A percentile compares a stretch with the other conserved stretches of the same genome.
Evolutionary conservation across 2,329 filamentous ascomycete species (phyloP).

Genomic region (Claviceps purpurea): DNA sequence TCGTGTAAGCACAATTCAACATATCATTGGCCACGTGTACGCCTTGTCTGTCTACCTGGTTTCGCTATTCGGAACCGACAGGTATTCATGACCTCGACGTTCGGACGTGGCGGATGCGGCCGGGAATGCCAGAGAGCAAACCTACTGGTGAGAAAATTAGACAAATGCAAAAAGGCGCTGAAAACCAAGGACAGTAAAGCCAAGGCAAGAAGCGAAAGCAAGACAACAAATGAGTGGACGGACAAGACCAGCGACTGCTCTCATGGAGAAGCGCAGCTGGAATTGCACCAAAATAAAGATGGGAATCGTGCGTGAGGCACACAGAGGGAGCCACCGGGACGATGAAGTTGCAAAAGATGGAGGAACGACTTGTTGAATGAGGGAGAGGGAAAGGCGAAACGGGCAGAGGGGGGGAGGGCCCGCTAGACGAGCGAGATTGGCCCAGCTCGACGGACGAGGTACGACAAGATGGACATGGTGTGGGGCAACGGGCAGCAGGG

Average conservation of each 20-base stretch:
- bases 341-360: conserved; percentile 5
- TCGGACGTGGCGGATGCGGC: not conserved
- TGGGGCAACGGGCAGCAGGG: not conserved
- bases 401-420: conserved; percentile 3
- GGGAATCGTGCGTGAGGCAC: conserved; percentile 5
- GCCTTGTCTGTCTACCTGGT: not conserved
- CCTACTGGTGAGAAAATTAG: conserved; percentile 3
- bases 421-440: conserved; percentile 6
- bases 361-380: conserved; percentile 4
- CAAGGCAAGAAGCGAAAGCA: conserved; percentile 16
- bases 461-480: conserved; percentile 1
- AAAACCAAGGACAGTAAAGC: conserved; percentile 5
- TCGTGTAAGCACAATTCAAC: not conserved
- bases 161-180: conserved; percentile 6
- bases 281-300: conserved; percentile 35
- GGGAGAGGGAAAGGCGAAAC: conserved; percentile 7
- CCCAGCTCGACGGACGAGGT: not conserved
- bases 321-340: conserved; percentile 2
- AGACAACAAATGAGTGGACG: conserved; percentile 40
- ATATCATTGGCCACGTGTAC: not conserved
- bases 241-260: conserved; percentile 44
- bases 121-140: not conserved
- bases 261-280: conserved; percentile 36
- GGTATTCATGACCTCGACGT: not conserved
- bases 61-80: not conserved